Base-by-base conservation (phyloP, 768 basidiomycete genomes). In the Amanita fuliginea region DNA sequence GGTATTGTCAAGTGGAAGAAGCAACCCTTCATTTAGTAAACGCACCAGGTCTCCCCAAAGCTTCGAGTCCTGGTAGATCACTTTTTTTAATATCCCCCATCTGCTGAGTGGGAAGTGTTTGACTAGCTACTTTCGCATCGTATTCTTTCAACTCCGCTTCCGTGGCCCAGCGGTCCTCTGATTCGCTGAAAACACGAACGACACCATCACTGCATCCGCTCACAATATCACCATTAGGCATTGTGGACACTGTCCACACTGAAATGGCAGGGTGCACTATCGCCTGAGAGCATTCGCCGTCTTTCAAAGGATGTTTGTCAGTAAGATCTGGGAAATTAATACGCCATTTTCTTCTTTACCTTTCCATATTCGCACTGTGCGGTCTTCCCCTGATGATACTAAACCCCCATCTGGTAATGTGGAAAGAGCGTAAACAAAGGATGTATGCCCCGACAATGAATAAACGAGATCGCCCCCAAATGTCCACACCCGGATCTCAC, bases 221-320 rank as follows among this genome's bases (percentile, higher is more conserved):
- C 41, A 90, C 86, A 56, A 99, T 87, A 62, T 98, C 95, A 30
- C 87, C 83, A 53, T 92, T 91, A 0, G 89, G 83, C 74, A 92
- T 81, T 5, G 81, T 75, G 1, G 88, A 82, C 13, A 95, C 89
- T 2, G 87, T 70, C 96, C 96, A 99, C 2, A 99, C 89, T n/a
- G 95, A 97, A 49, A 95, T 89, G 6, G 91, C 91, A 6, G 96
- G 93, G 59, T 96, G 92, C 8, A 88, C 77, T 52, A 99, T 80
- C 8, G 85, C 86, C 64, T 99, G 95, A 5, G 76, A 65, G 56
- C 88, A 88, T 63, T 92, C 88, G 11, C 89, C 93, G 55, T 91
- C 94, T 89, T 55, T 28, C 14, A 7, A 32, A 33, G 24, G 11
- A 43, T 40, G 22, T 1, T n/a, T n/a, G 18, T 32, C 32, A 28